A percentile compares a stretch with the other conserved stretches of the same genome.
Evolutionary conservation across 306 rosid genomes (phyloP).

Genomic region (Myrica gale): DNA sequence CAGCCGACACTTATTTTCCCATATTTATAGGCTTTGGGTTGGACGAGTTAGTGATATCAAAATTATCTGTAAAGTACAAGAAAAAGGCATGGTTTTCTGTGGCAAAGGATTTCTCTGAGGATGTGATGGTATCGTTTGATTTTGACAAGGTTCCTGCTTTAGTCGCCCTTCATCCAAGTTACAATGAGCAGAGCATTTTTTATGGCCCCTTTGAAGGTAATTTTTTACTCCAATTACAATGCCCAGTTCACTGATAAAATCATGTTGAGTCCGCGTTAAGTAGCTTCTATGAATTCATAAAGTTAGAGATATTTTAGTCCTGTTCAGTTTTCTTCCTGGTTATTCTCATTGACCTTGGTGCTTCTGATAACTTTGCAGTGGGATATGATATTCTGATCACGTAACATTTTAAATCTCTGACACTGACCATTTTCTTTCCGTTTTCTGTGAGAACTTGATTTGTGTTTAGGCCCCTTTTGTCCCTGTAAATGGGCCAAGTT

Average conservation of each 20-base stretch:
- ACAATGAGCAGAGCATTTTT: slow-evolving; percentile 66
- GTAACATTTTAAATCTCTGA: slow-evolving; percentile 8
- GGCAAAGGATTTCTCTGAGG: slow-evolving; percentile 88
- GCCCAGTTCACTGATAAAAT: slow-evolving; percentile 12
- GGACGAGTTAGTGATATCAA: slow-evolving; percentile 52
- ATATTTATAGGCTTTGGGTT: slow-evolving; percentile 83
- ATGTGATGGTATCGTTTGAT: slow-evolving; percentile 68
- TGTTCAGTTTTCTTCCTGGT: slow-evolving; percentile 3
- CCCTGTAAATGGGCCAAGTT: neutral
- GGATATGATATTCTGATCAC: slow-evolving; percentile 19
- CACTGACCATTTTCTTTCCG: neutral
- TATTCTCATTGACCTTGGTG: slow-evolving; percentile 13
- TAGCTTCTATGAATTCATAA: slow-evolving; percentile 5
- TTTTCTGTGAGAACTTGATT: neutral
- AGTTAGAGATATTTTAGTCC: neutral
- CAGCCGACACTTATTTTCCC: slow-evolving; percentile 73
- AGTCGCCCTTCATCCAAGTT: slow-evolving; percentile 68
- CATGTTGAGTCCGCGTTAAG: slow-evolving; percentile 1
- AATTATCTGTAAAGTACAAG: slow-evolving; percentile 64
- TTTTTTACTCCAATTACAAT: slow-evolving; percentile 27
- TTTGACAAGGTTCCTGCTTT: slow-evolving; percentile 91
- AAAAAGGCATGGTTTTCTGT: slow-evolving; percentile 95
- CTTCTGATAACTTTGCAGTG: neutral
- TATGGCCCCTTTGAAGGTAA: slow-evolving; percentile 98
- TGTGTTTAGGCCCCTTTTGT: neutral